A percentile compares a stretch with the other conserved stretches of the same genome.
phyloP scores from a whole-genome alignment of 768 basidiomycete species.

The Podaxis pistillaris region DNA sequence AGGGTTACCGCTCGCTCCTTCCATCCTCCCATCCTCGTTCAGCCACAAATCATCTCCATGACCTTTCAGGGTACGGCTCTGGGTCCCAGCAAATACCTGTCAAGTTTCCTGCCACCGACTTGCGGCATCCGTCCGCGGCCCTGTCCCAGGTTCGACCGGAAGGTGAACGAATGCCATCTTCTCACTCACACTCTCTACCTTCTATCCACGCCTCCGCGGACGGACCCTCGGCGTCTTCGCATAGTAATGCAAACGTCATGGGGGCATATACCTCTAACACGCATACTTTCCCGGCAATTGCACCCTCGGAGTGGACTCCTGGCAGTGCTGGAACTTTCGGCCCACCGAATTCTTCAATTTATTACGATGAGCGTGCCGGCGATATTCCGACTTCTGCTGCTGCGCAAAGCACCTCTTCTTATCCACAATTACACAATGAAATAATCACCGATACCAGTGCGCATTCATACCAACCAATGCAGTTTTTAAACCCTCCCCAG shows the following conservation, averaged over 20 bases:
- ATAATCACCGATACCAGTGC: neutral
- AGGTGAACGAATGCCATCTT: neutral
- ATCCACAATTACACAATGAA: neutral
- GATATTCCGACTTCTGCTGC: neutral
- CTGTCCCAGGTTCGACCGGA: neutral
- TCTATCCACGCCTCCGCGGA: neutral
- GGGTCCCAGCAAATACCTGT: neutral
- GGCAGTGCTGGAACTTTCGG: neutral
- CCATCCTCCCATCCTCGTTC: slow-evolving; percentile 2
- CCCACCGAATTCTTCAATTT: slow-evolving; percentile 3
- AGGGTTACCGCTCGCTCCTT: slow-evolving; percentile 6
- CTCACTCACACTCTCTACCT: neutral
- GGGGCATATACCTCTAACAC: neutral
- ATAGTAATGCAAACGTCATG: neutral
- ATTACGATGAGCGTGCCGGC: neutral
- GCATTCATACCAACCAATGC: neutral
- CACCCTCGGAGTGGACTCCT: neutral
- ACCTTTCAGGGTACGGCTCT: neutral
- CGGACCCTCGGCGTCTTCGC: neutral
- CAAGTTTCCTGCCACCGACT: neutral
- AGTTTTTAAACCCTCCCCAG: slow-evolving; percentile 3
- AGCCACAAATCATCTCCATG: neutral
- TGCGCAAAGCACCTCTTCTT: neutral
- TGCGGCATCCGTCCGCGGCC: neutral
- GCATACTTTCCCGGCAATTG: neutral